These are phyloP conservation scores for Mollisiaceae sp. DNA, from an alignment of 2,329 filamentous ascomycete species.

Conservation along the genomic window DNA sequence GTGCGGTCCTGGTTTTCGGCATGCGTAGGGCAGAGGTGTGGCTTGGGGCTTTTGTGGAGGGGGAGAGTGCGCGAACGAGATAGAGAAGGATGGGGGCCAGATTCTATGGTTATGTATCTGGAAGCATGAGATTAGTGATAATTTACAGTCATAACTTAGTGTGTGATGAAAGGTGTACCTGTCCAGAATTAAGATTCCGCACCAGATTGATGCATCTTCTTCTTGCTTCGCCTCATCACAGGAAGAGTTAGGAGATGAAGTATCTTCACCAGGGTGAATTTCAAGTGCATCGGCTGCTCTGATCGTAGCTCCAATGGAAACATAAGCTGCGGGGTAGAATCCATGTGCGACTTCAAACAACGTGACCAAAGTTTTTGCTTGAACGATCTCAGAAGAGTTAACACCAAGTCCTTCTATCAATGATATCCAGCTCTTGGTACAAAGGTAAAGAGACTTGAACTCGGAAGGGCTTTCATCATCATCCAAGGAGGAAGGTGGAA, in stretches of 20 bases:
- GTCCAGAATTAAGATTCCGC: conserved; percentile 31
- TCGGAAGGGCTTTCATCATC: conserved; percentile 21
- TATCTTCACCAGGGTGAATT: conserved; percentile 21
- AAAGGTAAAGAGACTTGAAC: conserved; percentile 29
- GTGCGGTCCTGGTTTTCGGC: conserved; percentile 18
- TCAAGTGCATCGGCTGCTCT: conserved; percentile 31
- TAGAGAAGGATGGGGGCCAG: conserved; percentile 23
- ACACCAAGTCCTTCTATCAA: conserved; percentile 29
- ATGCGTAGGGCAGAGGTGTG: conserved; percentile 25
- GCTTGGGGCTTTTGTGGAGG: conserved; percentile 18
- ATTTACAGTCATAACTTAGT: neutral
- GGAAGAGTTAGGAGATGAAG: conserved; percentile 4
- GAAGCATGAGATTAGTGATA: conserved; percentile 18
- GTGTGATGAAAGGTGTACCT: conserved; percentile 16
- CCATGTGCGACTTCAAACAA: conserved; percentile 34
- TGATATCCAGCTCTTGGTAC: conserved; percentile 25
- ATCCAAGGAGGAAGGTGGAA: conserved; percentile 9
- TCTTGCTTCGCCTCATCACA: conserved; percentile 22
- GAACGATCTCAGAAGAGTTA: conserved; percentile 28
- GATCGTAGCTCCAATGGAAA: conserved; percentile 29
- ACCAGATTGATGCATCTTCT: conserved; percentile 26
- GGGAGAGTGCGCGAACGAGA: conserved; percentile 22
- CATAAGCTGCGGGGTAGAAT: conserved; percentile 32
- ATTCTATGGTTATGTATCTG: conserved; percentile 33
- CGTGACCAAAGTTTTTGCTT: conserved; percentile 31